Evolutionary conservation across 2,329 filamentous ascomycete species (phyloP), one percentile per base, ranked within the genome.

Genomic region (Aspergillus ruber): DNA sequence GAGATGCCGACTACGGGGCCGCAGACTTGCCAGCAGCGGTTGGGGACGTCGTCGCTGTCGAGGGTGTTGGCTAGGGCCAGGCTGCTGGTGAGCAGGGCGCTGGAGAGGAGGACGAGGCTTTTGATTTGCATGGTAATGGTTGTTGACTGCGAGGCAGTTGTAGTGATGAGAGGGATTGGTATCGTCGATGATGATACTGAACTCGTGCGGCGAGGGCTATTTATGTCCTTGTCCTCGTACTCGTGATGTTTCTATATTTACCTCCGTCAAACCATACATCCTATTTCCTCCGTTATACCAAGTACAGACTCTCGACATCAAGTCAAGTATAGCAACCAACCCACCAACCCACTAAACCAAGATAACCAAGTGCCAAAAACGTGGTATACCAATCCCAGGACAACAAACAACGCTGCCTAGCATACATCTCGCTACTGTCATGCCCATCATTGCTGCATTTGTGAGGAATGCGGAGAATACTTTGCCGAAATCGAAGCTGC

Each of bases 1-100:
- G 62, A 53, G 32, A 53, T 54, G 20, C 50, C 53, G 17, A 64
- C 56, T 6, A 62, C 55, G 1, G 56, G 32, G 3, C 56, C 52
- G 45, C 62, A 65, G 20, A 50, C 57, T 25, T 47, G 38, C 56
- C 56, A 60, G 54, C 62, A 65, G 25, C 49, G 51, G 43, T 48
- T 55, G 18, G 62, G 62, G 36, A 65, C 54, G 40, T 65, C 59
- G 36, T 62, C 56, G 6, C 47, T 48, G 23, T 64, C 60, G n/a
- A 65, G 43, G 33, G 60, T 59, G 8, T 56, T 55, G 29, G 55
- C 60, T 8, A 59, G 44, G 17, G 52, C 50, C 13, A 58, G 32
- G 44, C 55, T 56, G 21, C 57, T 43, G 15, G 52, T 49, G 38
- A 63, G 55, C 43, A 64, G 39, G 43, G 64, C 54, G 43, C 58